Base-by-base conservation (phyloP, 306 rosid genomes). In the Prunus armeniaca region DNA sequence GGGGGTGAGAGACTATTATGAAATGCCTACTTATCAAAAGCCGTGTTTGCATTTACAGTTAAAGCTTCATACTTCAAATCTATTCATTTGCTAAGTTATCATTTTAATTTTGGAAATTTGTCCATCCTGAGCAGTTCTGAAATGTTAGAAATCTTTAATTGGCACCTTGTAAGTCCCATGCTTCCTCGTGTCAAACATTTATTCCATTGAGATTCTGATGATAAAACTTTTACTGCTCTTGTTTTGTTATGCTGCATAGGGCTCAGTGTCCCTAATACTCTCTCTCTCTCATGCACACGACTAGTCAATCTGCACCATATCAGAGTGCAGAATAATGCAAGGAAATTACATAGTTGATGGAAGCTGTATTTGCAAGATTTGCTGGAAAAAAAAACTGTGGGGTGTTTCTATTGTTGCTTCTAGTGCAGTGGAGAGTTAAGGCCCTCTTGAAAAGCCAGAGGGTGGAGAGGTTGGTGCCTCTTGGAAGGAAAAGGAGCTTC, bases 401-500 rank as follows among this genome's bases (percentile, higher is more conserved):
- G 6, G 18, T 13, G 12, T 45, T 20, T 56, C 66, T 62, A 46
- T 70, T n/a, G 30, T 14, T 25, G 62, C 76, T 82, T 76, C 80
- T 85, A 89, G 28, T 84, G 83, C 45, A 81, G 11, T 9, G 97
- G 98, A 51, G 98, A 94, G 84, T 87, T 85, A 79, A 94, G 93
- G 72, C 89, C 95, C 82, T 90, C 96, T 80, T 89, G 96, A 61
- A 79, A 84, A 72, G 97, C 91, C 86, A 91, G 60, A 9, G 98
- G 83, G 77, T 85, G 87, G 69, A 88, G 83, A 51, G 96, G 71
- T 65, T 86, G 88, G 54, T 91, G 95, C 76, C 96, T 87, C 74
- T 79, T 90, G 52, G 96, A 88, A 79, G 98, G 83, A 84, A 90
- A 89, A 51, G 92, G 24, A 4, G 86, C 81, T 15, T 82, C 68